Evolutionary conservation across 139 green algal genomes (phyloP).

Genomic region (Chlorella sp.): DNA sequence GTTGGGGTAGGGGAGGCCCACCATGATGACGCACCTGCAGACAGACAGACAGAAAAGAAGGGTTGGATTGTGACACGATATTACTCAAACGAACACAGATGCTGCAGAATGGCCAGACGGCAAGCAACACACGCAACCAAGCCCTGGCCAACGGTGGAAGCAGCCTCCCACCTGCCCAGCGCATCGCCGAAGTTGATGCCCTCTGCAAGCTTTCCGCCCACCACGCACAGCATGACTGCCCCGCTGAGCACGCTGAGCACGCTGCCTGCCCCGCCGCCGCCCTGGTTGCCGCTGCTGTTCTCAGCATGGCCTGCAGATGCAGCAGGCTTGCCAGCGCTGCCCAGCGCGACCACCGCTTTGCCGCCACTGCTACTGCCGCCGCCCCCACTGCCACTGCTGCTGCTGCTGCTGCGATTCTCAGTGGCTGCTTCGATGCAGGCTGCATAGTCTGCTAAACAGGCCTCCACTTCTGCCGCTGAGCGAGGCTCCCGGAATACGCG

Average conservation of each 20-base stretch:
- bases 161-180: conserved; percentile 81
- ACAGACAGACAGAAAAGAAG: no score
- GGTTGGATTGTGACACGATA: no score
- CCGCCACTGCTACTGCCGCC: background rate
- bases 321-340: no score
- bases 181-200: conserved; percentile 99
- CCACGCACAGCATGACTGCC: conserved; percentile 93
- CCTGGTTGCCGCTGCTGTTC: background rate
- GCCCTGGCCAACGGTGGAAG: background rate
- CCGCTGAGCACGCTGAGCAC: conserved; percentile 41
- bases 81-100: no score
- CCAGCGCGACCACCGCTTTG: background rate
- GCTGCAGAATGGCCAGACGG: no score
- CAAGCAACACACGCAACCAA: background rate
- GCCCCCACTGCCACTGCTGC: background rate
- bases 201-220: conserved; percentile 96
- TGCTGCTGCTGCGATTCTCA: background rate
- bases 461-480: conserved; percentile 70
- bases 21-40: conserved; percentile 91
- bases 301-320: no score
- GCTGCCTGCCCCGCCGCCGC: background rate
- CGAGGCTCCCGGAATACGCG: conserved; percentile 77
- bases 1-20: conserved; percentile 97
- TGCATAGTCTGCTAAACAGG: conserved; percentile 70
- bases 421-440: conserved; percentile 18